Evolutionary conservation across 495 filamentous ascomycete genomes (phyloP), one percentile per base, ranked within the genome.

Genomic region (Hypoxylon perforatum): DNA sequence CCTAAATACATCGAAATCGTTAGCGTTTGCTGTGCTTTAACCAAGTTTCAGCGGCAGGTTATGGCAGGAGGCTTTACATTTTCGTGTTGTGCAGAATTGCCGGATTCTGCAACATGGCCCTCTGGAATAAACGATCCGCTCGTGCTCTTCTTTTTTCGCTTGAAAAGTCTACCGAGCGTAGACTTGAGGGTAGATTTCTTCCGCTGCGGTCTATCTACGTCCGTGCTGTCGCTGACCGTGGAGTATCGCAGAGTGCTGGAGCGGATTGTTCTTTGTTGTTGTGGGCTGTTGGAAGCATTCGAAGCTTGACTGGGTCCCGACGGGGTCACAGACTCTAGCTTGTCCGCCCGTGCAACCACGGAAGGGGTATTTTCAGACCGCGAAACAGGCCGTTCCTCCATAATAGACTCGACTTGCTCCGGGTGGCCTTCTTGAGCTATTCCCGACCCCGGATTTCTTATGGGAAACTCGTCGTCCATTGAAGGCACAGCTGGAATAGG

Each of bases 381-480:
- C 75, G 63, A 80, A 77, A 51, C 18, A 23, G 69, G 67, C 28
- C 80, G 80, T 23, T 81, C 79, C 41, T 79, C 75, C 57, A 53
- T 23, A 15, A 36, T 33, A 58, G 68, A 58, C 23, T 69, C 69
- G 9, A 39, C 46, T 30, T 56, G 63, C 21, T 65, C 53, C 21
- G 63, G 38, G 18, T 6, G 12, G 18, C 23, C 65, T 45, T 72
- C 60, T 15, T 69, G 19, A 65, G 74, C 70, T 10, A 76, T 78
- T 28, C 63, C 65, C 0, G 79, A 62, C 1, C 76, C 79, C 1
- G 75, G 75, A 11, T 72, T 76, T 35, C 80, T 74, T 10, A 81
- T 81, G 0, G 82, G 77, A 58, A 85, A 83, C 39, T 84, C 84
- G 35, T 84, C 81, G 53, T 84, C 80, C 22, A 84, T 81, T 18